Base-by-base conservation (phyloP, 768 basidiomycete genomes). In the Tubosaeta brunneosetosa region DNA sequence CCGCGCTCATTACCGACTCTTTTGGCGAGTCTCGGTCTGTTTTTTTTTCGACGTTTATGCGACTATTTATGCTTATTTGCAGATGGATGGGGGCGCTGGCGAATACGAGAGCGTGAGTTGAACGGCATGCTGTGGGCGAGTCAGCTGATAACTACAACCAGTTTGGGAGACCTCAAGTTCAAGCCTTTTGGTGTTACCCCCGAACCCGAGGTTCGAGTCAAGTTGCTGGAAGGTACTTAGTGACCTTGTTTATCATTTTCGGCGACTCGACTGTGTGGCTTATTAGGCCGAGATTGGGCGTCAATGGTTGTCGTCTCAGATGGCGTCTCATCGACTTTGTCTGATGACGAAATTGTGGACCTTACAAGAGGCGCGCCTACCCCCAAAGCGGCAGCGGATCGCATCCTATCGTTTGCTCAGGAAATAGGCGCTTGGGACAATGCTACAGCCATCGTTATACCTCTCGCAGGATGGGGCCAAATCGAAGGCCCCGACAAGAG, bases 11-110 rank as follows among this genome's bases (percentile, higher is more conserved):
- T 41, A 90, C 90, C 2, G 95, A 98, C 66, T 94, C 92, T 6
- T 98, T 91, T 62, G 94, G 95, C 7, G 94, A 98, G 76, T 82
- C 85, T 29, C 76, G 94, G 83, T 91, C 66, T 70, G 73, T 17
- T 50, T 19, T 25, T 26, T 19, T 26, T 11, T 25, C 29, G 32
- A n/a, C 17, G 12, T 48, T 52, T 48, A 33, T 27, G 29, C 31
- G 29, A 41, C 14, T 4, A 25, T 47, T 50, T 50, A 55, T 27
- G 34, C 33, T 14, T 9, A 29, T 36, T 46, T n/a, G 12, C 53
- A 91, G 90, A 45, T 95, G 92, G 91, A 95, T 97, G 89, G 95
- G 94, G 13, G 91, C 85, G 4, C 74, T 98, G 32, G 89, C 85
- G 29, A 97, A 97, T 59, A 97, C 95, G 2, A 74, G 95, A 72